Percentiles rank a stretch among this genome's conserved stretches.
Conservation (phyloP, 176 grass and related monocot genomes). For the Cenchrus fungigraminus region DNA sequence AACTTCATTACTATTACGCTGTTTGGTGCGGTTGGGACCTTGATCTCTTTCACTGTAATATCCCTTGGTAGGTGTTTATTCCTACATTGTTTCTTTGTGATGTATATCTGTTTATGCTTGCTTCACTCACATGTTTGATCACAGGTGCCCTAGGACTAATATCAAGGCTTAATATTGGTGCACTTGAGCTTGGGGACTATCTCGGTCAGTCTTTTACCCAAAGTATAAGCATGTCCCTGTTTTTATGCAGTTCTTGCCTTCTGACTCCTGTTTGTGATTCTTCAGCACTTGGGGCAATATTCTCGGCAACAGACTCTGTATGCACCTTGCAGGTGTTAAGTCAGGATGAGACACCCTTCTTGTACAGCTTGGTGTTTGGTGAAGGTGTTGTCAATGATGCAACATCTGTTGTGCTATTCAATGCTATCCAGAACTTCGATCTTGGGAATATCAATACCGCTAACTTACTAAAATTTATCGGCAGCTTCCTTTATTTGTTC, state of each 20-base stretch:
- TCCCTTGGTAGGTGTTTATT: conserved; percentile 60
- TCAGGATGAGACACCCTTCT: conserved; percentile 92
- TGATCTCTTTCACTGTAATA: conserved; percentile 81
- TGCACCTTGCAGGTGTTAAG: conserved; percentile 97
- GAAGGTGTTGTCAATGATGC: conserved; percentile 99
- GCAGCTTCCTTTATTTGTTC: conserved; percentile 81
- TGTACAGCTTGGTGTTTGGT: conserved; percentile 96
- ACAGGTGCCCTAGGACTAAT: conserved; percentile 75
- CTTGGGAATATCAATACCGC: conserved; percentile 45
- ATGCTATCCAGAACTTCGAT: conserved; percentile 86
- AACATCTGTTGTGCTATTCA: conserved; percentile 94
- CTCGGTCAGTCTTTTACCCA: conserved; percentile 59
- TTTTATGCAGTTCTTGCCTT: conserved; percentile 14
- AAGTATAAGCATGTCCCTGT: not conserved
- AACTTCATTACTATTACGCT: conserved; percentile 87
- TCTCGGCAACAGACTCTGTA: conserved; percentile 94
- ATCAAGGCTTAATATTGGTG: conserved; percentile 70
- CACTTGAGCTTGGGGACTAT: conserved; percentile 82
- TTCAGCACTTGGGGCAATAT: conserved; percentile 94
- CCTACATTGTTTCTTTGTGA: conserved; percentile 2
- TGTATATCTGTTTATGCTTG: conserved; percentile 12
- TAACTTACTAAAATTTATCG: conserved; percentile 59
- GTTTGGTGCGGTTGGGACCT: conserved; percentile 76
- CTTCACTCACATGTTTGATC: conserved; percentile 1
- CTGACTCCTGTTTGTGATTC: conserved; percentile 27